Evolutionary conservation across 202 grass and related monocot species (phyloP).

Genomic region (Miscanthus sacchariflorus): DNA sequence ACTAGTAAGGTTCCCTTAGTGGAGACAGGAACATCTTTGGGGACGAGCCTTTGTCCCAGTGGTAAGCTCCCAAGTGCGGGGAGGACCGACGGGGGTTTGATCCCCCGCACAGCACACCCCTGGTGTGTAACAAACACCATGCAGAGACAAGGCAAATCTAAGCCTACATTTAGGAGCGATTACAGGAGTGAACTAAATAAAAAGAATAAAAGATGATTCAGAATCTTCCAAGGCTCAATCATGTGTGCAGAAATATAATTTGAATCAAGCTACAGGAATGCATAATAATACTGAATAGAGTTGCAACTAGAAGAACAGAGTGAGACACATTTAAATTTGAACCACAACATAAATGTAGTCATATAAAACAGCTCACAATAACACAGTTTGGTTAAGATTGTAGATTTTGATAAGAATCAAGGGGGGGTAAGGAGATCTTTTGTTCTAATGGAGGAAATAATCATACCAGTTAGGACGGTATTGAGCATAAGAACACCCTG

Average conservation of each 20-base stretch:
- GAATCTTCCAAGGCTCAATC: background rate
- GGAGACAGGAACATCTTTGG: background rate
- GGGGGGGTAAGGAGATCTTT: background rate
- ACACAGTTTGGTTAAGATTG: background rate
- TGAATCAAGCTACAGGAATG: background rate
- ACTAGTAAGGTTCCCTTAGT: background rate
- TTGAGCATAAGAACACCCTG: slow-evolving; percentile 98
- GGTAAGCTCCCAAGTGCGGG: background rate
- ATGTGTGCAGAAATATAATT: background rate
- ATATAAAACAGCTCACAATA: background rate
- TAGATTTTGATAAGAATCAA: background rate
- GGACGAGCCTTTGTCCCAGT: background rate
- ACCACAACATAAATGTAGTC: background rate
- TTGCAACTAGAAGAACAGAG: background rate
- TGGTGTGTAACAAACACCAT: background rate
- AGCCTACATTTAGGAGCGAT: background rate
- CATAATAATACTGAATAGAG: background rate
- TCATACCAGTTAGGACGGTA: slow-evolving; percentile 87
- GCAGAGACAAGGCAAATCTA: background rate
- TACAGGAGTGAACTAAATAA: background rate
- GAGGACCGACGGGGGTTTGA: background rate
- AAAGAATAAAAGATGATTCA: background rate
- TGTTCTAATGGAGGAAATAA: slow-evolving; percentile 27
- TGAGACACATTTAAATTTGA: background rate
- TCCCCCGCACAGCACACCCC: background rate